phyloP scores from a whole-genome alignment of 345 rosid species.

The Euphorbia peplus region DNA sequence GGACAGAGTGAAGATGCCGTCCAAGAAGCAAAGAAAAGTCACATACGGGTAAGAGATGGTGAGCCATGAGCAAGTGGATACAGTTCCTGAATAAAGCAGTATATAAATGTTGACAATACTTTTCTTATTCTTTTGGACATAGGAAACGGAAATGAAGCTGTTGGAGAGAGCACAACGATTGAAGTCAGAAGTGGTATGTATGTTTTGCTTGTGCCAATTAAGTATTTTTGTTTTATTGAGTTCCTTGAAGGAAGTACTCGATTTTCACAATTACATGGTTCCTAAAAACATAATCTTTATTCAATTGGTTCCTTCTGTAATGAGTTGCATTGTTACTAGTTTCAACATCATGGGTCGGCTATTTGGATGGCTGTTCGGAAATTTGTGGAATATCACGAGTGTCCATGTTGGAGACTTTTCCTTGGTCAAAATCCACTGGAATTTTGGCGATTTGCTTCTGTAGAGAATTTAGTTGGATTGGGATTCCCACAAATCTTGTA shows the following conservation, averaged over 20 bases:
- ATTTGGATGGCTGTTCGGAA: neutral
- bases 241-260: too few species aligned
- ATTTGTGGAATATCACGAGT: neutral
- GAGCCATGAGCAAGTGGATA: conserved; percentile 17
- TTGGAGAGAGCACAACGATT: conserved; percentile 61
- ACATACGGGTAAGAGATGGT: conserved; percentile 65
- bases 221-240: neutral
- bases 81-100: conserved; percentile 2
- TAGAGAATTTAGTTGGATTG: neutral
- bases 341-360: conserved; percentile 1
- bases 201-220: neutral
- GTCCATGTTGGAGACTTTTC: neutral
- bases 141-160: conserved; percentile 88
- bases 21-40: conserved; percentile 81
- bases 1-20: conserved; percentile 77
- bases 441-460: neutral
- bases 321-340: neutral
- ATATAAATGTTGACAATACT: conserved; percentile 21
- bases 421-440: neutral
- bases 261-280: neutral
- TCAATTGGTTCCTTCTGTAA: neutral
- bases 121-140: conserved; percentile 20
- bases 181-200: conserved; percentile 80
- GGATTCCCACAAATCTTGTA: neutral
- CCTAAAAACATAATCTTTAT: neutral